Evolutionary conservation across 2,329 filamentous ascomycete species (phyloP).

Genomic region (Penicillium sp.): DNA sequence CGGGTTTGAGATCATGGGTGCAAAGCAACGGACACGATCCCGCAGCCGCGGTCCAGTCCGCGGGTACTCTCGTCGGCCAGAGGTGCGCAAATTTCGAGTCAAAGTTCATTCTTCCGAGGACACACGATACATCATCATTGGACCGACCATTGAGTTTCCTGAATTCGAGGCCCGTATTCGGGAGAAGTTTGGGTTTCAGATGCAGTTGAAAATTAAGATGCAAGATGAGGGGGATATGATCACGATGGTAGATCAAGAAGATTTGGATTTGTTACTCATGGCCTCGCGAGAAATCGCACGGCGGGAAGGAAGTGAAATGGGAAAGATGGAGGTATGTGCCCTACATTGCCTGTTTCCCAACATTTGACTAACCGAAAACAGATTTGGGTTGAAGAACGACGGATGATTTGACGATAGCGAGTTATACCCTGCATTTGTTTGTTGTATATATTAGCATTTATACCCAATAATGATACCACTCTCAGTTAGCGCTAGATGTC

Average conservation of each 20-base stretch:
- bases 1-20: slow-evolving; percentile 78
- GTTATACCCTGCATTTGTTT: slow-evolving; percentile 18
- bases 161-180: slow-evolving; percentile 80
- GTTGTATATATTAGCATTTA: slow-evolving; percentile 23
- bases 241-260: slow-evolving; percentile 94
- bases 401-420: slow-evolving; percentile 16
- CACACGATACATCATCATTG: slow-evolving; percentile 90
- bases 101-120: slow-evolving; percentile 89
- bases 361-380: slow-evolving; percentile 27
- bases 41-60: slow-evolving; percentile 33
- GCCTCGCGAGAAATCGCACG: slow-evolving; percentile 70
- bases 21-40: slow-evolving; percentile 39
- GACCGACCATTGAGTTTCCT: slow-evolving; percentile 71
- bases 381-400: slow-evolving; percentile 50
- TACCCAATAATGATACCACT: slow-evolving; percentile 24
- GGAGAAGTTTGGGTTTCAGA: slow-evolving; percentile 78
- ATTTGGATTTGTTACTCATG: slow-evolving; percentile 84
- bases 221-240: slow-evolving; percentile 95
- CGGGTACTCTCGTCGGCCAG: slow-evolving; percentile 54
- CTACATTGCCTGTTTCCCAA: neutral
- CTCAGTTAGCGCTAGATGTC: neutral
- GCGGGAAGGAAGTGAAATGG: slow-evolving; percentile 78
- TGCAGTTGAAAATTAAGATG: slow-evolving; percentile 77
- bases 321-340: slow-evolving; percentile 87
- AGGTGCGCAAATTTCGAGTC: slow-evolving; percentile 79